A percentile compares a stretch with the other conserved stretches of the same genome.
Conservation (phyloP, 352 stramenopile genomes). For the Phytophthora lateralis region DNA sequence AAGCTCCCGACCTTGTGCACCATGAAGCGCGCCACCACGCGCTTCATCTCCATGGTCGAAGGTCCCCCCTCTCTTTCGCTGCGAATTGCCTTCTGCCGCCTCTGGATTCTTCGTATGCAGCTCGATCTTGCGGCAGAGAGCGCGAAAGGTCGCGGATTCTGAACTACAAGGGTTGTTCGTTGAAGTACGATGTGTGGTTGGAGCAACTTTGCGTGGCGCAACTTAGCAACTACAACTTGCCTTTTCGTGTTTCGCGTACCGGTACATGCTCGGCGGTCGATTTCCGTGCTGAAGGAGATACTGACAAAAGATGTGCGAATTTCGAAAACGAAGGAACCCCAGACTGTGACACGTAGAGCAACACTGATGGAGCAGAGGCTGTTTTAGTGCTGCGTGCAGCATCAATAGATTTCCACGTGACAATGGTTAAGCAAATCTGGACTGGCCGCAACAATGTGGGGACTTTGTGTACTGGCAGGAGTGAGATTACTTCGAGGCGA, state of each 20-base stretch:
- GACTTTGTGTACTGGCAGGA: no score
- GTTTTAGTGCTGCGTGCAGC: no score
- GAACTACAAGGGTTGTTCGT: neutral
- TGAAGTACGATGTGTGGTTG: conserved; percentile 1
- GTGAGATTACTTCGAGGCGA: no score
- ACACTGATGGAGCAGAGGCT: no score
- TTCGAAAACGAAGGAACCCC: no score
- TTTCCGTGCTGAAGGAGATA: no score
- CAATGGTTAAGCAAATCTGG: no score
- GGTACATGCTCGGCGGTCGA: no score
- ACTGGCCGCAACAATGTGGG: no score
- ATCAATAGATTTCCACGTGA: no score
- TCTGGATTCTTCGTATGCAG: conserved; percentile 1
- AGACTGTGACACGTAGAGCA: no score
- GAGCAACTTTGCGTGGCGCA: neutral
- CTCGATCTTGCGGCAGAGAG: conserved; percentile 32
- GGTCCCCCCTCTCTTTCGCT: neutral
- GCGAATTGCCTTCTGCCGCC: neutral
- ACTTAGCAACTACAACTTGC: conserved; percentile 7
- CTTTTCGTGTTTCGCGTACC: neutral
- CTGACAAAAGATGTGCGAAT: no score
- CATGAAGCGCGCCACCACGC: conserved; percentile 79
- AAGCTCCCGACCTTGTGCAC: conserved; percentile 86
- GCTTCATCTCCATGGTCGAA: conserved; percentile 53
- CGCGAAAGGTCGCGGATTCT: conserved; percentile 25